A percentile compares a stretch with the other conserved stretches of the same genome.
Evolutionary conservation across 352 stramenopile genomes (phyloP).

Genomic region (Achlya hypogyna): DNA sequence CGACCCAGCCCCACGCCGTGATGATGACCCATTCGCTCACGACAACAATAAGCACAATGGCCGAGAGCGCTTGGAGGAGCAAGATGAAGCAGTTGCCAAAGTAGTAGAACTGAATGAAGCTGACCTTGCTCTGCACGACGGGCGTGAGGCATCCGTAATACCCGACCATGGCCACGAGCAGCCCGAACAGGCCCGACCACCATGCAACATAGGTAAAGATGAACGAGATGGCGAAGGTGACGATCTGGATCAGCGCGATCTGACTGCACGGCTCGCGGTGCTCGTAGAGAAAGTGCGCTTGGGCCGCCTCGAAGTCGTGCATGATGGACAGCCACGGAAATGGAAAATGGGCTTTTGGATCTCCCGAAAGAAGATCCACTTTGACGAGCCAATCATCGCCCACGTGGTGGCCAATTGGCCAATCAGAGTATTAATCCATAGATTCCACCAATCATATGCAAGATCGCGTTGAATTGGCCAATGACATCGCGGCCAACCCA

Average conservation of each 20-base stretch:
- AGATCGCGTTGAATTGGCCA: not conserved
- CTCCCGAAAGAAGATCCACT: not conserved
- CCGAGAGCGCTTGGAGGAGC: conserved; percentile 58
- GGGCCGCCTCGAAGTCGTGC: conserved; percentile 58
- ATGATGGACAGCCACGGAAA: conserved; percentile 26
- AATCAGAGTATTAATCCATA: not conserved
- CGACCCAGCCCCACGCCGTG: conserved; percentile 58
- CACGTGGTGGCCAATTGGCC: not conserved
- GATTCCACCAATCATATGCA: not conserved
- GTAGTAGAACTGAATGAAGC: conserved; percentile 84
- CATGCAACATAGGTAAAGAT: conserved; percentile 76
- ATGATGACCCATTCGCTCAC: conserved; percentile 73
- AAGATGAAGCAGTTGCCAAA: conserved; percentile 84
- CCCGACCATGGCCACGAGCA: conserved; percentile 69
- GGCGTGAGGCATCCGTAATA: conserved; percentile 77
- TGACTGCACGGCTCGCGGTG: conserved; percentile 76
- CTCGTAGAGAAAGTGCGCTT: conserved; percentile 77
- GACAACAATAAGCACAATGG: conserved; percentile 59
- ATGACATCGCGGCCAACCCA: not conserved
- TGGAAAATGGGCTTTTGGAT: conserved; percentile 16
- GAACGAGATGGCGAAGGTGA: conserved; percentile 56
- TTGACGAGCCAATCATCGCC: no score
- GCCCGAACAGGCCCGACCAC: conserved; percentile 65
- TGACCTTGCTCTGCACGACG: conserved; percentile 82
- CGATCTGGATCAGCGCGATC: conserved; percentile 66